Base-by-base conservation (phyloP, 1,284 basidiomycete genomes). In the Tylopilus sp. region DNA sequence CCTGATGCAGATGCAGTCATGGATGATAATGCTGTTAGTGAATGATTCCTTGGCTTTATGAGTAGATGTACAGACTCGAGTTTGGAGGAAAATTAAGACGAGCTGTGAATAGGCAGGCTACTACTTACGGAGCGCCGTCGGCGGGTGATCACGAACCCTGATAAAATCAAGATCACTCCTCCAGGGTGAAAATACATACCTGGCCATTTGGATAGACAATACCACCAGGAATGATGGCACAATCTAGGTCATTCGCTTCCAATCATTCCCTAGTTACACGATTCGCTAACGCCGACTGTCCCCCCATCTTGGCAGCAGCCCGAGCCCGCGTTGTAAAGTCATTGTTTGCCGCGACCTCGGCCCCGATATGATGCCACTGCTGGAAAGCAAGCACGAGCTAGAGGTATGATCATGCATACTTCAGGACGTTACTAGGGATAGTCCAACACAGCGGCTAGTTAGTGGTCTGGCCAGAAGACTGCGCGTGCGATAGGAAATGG, bases 271-370 rank as follows among this genome's bases (percentile, higher is more conserved):
- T 45, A 37, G 48, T 40, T 34, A 25, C 41, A 59, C 67, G 66
- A 57, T 70, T 76, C 48, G 74, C 69, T 34, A n/a, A n/a, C n/a
- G n/a, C n/a, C n/a, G n/a, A n/a, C n/a, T n/a, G n/a, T n/a, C n/a
- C n/a, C n/a, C n/a, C n/a, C n/a, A n/a, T n/a, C n/a, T n/a, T n/a
- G n/a, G n/a, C 59, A 66, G 41, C 45, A 60, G 52, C 44, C 60
- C 60, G 23, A 60, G 52, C 44, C 60, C 60, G 23, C 57, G 54
- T 39, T 64, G 64, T 44, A 89, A 86, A 64, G 73, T 90, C 51
- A 77, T 91, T 18, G 74, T 91, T 23, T 79, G 78, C 36, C 78
- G 85, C 46, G 67, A 85, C 57, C 73, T 93, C 38, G 89, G 89
- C 1, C 73, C 79, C 13, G 79, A 88, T 56, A 81, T 82, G 12